Conservation (phyloP, 352 stramenopile genomes). For the Phytophthora cryptogea region DNA sequence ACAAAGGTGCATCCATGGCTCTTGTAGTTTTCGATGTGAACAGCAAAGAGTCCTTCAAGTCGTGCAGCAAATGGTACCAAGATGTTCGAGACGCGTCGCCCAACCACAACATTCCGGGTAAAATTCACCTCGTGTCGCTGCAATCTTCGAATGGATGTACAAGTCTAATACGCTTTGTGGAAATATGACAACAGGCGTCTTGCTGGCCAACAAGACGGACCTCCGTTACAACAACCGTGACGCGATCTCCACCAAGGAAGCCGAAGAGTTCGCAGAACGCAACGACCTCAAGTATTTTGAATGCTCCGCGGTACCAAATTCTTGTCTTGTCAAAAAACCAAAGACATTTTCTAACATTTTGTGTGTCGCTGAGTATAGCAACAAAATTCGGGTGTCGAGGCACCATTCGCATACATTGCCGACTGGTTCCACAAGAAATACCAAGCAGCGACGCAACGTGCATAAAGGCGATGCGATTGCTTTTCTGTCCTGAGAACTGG, state of each 20-base stretch:
- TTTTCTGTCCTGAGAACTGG: background rate
- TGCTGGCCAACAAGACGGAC: slow-evolving; percentile 83
- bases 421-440: slow-evolving; percentile 89
- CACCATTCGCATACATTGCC: slow-evolving; percentile 78
- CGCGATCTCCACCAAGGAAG: slow-evolving; percentile 71
- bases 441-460: slow-evolving; percentile 61
- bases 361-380: slow-evolving; percentile 36
- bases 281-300: slow-evolving; percentile 88
- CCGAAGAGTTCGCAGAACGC: slow-evolving; percentile 66
- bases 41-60: slow-evolving; percentile 89
- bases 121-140: too few relatives aligned
- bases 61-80: slow-evolving; percentile 82
- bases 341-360: slow-evolving; percentile 1
- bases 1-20: slow-evolving; percentile 78
- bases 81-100: slow-evolving; percentile 71
- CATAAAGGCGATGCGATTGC: slow-evolving; percentile 22
- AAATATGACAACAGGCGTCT: slow-evolving; percentile 39
- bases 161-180: background rate
- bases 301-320: slow-evolving; percentile 58
- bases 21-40: slow-evolving; percentile 86
- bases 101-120: slow-evolving; percentile 80
- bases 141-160: background rate
- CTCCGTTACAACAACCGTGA: slow-evolving; percentile 79
- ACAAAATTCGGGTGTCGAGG: slow-evolving; percentile 75
- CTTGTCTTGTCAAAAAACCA: background rate